Conservation (phyloP, 495 filamentous ascomycete species). For the Mycothermus thermophilus region DNA sequence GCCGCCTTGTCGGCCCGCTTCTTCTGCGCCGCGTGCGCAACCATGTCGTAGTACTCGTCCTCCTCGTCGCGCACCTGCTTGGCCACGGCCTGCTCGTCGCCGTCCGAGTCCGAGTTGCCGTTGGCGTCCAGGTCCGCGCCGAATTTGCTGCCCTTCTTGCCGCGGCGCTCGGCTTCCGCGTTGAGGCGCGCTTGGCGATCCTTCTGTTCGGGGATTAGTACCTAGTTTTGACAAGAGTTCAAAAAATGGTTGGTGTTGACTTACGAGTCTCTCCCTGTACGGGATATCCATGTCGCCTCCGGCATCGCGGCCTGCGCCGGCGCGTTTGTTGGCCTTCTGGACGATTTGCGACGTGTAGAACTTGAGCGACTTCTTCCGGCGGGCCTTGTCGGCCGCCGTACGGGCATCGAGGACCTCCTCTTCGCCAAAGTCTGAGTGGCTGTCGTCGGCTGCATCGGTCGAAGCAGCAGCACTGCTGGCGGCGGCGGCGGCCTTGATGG, state of each 20-base stretch:
- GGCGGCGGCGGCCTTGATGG: slow-evolving; percentile 16
- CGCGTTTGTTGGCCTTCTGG: slow-evolving; percentile 79
- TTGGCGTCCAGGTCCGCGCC: slow-evolving; percentile 46
- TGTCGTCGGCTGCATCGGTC: slow-evolving; percentile 24
- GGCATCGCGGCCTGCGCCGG: slow-evolving; percentile 60
- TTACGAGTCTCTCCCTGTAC: slow-evolving; percentile 62
- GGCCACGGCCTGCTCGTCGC: slow-evolving; percentile 37
- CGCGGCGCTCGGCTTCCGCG: slow-evolving; percentile 71
- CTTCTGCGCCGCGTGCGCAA: slow-evolving; percentile 51
- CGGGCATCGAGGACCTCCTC: slow-evolving; percentile 34
- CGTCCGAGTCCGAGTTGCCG: slow-evolving; percentile 47
- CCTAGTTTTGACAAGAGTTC: background rate
- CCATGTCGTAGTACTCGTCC: slow-evolving; percentile 79
- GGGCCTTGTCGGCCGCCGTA: slow-evolving; percentile 63
- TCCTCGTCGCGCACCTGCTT: slow-evolving; percentile 39
- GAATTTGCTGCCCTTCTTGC: slow-evolving; percentile 47
- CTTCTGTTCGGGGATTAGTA: slow-evolving; percentile 19
- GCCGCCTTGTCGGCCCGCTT: slow-evolving; percentile 62
- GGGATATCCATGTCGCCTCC: slow-evolving; percentile 91
- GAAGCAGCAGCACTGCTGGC: slow-evolving; percentile 20
- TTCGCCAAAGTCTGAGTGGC: slow-evolving; percentile 56
- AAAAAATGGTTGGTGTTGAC: too few species aligned
- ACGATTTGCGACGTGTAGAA: slow-evolving; percentile 96
- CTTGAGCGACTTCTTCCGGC: slow-evolving; percentile 72
- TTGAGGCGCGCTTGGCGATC: slow-evolving; percentile 78